Percentiles rank a stretch among this genome's conserved stretches.
phyloP scores from a whole-genome alignment of 116 monocot species.

The Posidonia oceanica region DNA sequence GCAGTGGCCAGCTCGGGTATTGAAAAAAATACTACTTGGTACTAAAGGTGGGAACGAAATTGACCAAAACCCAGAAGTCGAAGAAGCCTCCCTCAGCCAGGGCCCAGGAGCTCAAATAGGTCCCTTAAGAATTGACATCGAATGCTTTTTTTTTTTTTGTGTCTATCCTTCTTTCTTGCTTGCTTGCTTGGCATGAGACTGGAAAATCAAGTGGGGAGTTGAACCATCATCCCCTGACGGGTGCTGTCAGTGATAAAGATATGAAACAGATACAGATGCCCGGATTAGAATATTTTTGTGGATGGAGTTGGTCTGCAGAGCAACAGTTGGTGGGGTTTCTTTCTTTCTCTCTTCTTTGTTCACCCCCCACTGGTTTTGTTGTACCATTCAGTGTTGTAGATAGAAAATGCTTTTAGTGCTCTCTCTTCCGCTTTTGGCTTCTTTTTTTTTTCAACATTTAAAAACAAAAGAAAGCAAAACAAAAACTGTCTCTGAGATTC shows the following conservation, averaged over 20 bases:
- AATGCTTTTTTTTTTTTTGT: neutral
- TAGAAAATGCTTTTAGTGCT: neutral
- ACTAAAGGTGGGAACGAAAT: no score
- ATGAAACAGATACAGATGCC: neutral
- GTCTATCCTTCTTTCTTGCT: no score
- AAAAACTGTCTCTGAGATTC: neutral
- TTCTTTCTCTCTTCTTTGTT: neutral
- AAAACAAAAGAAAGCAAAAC: neutral
- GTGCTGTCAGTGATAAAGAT: neutral
- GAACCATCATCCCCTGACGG: neutral
- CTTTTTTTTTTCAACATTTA: neutral
- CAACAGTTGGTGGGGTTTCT: neutral
- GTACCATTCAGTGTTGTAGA: no score
- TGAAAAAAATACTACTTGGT: no score
- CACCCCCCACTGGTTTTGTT: no score
- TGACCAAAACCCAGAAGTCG: no score
- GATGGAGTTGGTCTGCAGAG: neutral
- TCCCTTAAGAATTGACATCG: neutral
- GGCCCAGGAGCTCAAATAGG: neutral
- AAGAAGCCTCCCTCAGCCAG: neutral
- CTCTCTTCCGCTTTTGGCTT: neutral
- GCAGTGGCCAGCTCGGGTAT: no score
- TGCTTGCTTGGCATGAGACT: neutral
- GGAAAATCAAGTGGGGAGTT: neutral
- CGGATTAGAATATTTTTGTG: constrained; percentile 3